Evolutionary conservation across 257 asterid species (phyloP), one percentile per base, ranked within the genome.

Genomic region (Solanum chiquidenum): DNA sequence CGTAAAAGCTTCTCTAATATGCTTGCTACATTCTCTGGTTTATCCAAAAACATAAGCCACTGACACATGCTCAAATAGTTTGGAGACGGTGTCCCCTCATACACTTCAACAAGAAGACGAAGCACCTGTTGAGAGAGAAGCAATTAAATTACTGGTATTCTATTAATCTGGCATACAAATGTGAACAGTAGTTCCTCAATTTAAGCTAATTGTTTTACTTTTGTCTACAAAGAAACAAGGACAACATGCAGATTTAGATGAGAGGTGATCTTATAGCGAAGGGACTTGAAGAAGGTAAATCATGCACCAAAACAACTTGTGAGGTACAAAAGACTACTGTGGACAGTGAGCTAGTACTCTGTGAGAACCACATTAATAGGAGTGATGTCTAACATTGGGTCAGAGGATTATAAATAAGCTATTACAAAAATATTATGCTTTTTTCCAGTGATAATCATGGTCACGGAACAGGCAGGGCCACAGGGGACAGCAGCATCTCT

Each of bases 21-120:
- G 89, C 87, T 90, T 34, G 98, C 93, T 55, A 96, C 98, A 27
- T 92, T 94, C 87, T 93, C 95, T 8, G 98, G 95, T 85, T 94
- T 98, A 69, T 97, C 98, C 88, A 97, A 86, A 89, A 95, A 97
- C 99, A 97, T 97, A 85, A 97, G 95, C 71, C 98, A 94, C 92
- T 97, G 99, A 72, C 99, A 97, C 86, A 95, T 94, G 93, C 98
- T 96, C 91, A 94, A 86, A 84, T 92, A 97, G 91, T 97, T 98
- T 20, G 99, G 99, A 90, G 98, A 95, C 35, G 98, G 91, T 87
- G 93, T 93, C 79, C 92, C 91, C 90, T 94, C 96, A 82, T 96
- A 93, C 33, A 95, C 92, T 89, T 93, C 93, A 87, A 97, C 98
- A 64, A 97, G 94, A 87, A 97, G 98, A 27, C 93, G 93, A 86